Evolutionary conservation across 192 early-diverging fungal genomes (phyloP), one percentile per base, ranked within the genome.

Genomic region (Entomortierella lignicola): DNA sequence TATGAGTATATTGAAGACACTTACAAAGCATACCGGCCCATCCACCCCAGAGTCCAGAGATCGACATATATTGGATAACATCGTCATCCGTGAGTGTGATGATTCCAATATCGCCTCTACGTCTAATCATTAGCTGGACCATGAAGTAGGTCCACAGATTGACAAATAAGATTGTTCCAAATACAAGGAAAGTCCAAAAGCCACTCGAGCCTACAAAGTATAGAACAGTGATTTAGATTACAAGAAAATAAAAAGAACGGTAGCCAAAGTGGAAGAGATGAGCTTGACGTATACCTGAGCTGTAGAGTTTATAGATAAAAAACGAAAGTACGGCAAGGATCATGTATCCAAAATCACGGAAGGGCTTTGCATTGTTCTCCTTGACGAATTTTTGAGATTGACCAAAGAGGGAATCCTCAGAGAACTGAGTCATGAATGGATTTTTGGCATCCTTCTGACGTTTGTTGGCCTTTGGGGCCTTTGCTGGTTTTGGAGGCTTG

Each of bases 101-200:
- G 21, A 79, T 66, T 1, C 75, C 75, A 65, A 79, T 79, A 48
- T 79, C 75, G 4, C 75, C 75, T 4, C 57, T 20, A 2, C 67
- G 60, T 30, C 27, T 59, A 31, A 41, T 57, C 8, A 34, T 34
- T 53, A 79, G 41, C 57, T 60, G 43, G 56, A 79, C 75, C 21
- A 79, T 27, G 23, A 79, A 66, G 50, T 60, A 69, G n/a, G 66
- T 65, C 75, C 75, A 79, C 41, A 79, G 15, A 32, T 79, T 79
- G 55, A 79, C 10, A 23, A 70, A 3, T 7, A 31, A 13, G 31
- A 79, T 60, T 10, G 52, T 53, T n/a, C 56, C 62, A 43, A 66
- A 70, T 2, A 70, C 62, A 13, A 79, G 52, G 27, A 79, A 52
- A 29, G 47, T 44, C 75, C 75, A 79, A 43, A 79, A 25, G 2